phyloP scores from a whole-genome alignment of 1,284 basidiomycete genomes.

The Pseudozyma thailandica region DNA sequence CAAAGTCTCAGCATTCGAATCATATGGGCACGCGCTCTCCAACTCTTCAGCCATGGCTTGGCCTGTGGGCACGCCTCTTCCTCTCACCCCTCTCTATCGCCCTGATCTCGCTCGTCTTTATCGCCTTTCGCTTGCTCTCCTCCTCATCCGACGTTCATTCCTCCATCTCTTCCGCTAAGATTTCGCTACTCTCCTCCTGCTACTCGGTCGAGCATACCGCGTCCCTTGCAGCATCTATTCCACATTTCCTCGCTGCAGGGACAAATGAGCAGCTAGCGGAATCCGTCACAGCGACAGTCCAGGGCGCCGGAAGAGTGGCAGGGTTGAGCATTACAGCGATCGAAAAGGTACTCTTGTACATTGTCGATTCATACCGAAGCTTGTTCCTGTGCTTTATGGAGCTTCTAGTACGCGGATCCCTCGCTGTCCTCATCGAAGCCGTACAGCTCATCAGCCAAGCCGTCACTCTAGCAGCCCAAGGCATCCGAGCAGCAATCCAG shows the following conservation, averaged over 20 bases:
- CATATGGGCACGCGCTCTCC: neutral
- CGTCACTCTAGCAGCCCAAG: conserved; percentile 78
- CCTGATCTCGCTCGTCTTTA: conserved; percentile 84
- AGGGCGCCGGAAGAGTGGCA: conserved; percentile 73
- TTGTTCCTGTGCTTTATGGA: conserved; percentile 92
- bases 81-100: conserved; percentile 77
- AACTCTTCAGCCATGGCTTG: conserved; percentile 75
- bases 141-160: conserved; percentile 78
- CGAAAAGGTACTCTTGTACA: conserved; percentile 72
- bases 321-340: conserved; percentile 42
- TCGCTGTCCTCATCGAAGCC: conserved; percentile 82
- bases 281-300: conserved; percentile 80
- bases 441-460: conserved; percentile 75
- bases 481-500: conserved; percentile 78
- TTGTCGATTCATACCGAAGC: conserved; percentile 89
- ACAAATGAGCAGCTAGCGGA: conserved; percentile 82
- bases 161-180: conserved; percentile 77
- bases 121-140: conserved; percentile 81
- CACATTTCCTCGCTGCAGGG: conserved; percentile 83
- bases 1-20: conserved; percentile 1
- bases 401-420: conserved; percentile 82
- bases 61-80: conserved; percentile 81
- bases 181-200: conserved; percentile 80
- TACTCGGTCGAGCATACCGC: conserved; percentile 83
- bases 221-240: conserved; percentile 82